These are phyloP conservation scores for Nakaseomyces bracarensis DNA, from an alignment of 1,139 yeast genomes.

Conservation along the genomic window DNA sequence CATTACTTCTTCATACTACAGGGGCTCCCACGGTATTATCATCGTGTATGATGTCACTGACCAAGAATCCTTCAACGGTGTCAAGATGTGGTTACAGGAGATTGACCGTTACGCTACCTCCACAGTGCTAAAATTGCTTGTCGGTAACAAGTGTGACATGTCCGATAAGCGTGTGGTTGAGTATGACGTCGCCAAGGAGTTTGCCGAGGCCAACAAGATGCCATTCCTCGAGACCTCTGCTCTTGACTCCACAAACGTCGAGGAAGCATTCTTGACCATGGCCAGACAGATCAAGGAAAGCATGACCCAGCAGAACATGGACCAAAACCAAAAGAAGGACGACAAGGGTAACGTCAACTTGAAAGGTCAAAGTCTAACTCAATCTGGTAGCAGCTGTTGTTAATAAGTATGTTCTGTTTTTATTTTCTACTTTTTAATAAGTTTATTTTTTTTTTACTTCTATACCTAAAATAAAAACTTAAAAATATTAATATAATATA, in stretches of 20 bases:
- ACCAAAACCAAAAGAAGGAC: slow-evolving; percentile 34
- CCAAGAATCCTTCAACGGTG: slow-evolving; percentile 94
- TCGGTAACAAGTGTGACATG: slow-evolving; percentile 94
- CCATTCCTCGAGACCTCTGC: slow-evolving; percentile 98
- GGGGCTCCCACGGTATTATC: slow-evolving; percentile 98
- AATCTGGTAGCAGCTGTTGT: slow-evolving; percentile 71
- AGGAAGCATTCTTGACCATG: slow-evolving; percentile 97
- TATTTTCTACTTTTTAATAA: no score
- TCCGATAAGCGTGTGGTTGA: slow-evolving; percentile 93
- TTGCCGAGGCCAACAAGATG: slow-evolving; percentile 91
- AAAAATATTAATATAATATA: no score
- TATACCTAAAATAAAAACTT: no score
- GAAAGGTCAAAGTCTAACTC: slow-evolving; percentile 78
- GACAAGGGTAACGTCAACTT: slow-evolving; percentile 73
- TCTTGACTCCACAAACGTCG: slow-evolving; percentile 89
- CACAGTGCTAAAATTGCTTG: slow-evolving; percentile 90
- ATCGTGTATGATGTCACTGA: slow-evolving; percentile 97
- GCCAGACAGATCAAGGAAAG: slow-evolving; percentile 97
- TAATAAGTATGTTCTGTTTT: slow-evolving; percentile 11
- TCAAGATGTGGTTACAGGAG: slow-evolving; percentile 97
- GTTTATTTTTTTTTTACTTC: no score
- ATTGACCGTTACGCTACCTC: slow-evolving; percentile 97
- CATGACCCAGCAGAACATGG: slow-evolving; percentile 61
- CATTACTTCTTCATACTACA: slow-evolving; percentile 92
- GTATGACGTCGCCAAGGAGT: slow-evolving; percentile 93